Percentiles rank a stretch among this genome's conserved stretches.
These are phyloP conservation scores for Lactarius psammicola DNA, from an alignment of 768 basidiomycete species.

Conservation along the genomic window DNA sequence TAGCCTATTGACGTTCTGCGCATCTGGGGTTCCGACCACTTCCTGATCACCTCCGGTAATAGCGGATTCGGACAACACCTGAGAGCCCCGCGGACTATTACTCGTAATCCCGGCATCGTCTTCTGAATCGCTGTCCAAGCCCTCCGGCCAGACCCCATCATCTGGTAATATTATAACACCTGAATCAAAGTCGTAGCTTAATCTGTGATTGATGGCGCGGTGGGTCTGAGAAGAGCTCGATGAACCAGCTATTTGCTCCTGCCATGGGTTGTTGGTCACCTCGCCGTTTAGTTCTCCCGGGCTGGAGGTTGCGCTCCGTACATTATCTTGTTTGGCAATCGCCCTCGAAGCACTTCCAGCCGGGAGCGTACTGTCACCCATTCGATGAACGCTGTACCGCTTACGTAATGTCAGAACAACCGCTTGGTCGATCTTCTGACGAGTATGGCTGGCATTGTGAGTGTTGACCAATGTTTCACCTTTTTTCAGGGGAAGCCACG, in stretches of 20 bases:
- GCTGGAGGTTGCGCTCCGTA: constrained; percentile 9
- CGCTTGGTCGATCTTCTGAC: constrained; percentile 49
- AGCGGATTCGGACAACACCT: constrained; percentile 45
- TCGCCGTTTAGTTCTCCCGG: constrained; percentile 14
- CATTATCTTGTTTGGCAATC: constrained; percentile 25
- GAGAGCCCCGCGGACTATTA: constrained; percentile 20
- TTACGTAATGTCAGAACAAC: constrained; percentile 83
- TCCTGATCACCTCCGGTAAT: constrained; percentile 22
- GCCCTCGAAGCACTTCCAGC: constrained; percentile 13
- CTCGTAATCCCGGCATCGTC: constrained; percentile 43
- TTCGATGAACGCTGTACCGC: constrained; percentile 55
- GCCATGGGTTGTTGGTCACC: constrained; percentile 55
- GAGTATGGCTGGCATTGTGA: constrained; percentile 38
- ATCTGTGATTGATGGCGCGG: constrained; percentile 48
- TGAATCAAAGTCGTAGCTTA: constrained; percentile 83
- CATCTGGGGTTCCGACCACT: constrained; percentile 30
- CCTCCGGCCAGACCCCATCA: constrained; percentile 52
- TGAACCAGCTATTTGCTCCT: constrained; percentile 44
- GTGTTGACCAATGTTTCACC: constrained; percentile 72
- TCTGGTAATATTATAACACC: constrained; percentile 90
- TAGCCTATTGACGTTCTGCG: constrained; percentile 28
- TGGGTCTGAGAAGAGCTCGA: constrained; percentile 32
- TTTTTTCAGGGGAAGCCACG: constrained; percentile 91
- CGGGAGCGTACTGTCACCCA: constrained; percentile 30
- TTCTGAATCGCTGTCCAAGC: constrained; percentile 46